A percentile compares a stretch with the other conserved stretches of the same genome.
phyloP scores from a whole-genome alignment of 2,329 filamentous ascomycete species.

The Aureobasidium sp. region DNA sequence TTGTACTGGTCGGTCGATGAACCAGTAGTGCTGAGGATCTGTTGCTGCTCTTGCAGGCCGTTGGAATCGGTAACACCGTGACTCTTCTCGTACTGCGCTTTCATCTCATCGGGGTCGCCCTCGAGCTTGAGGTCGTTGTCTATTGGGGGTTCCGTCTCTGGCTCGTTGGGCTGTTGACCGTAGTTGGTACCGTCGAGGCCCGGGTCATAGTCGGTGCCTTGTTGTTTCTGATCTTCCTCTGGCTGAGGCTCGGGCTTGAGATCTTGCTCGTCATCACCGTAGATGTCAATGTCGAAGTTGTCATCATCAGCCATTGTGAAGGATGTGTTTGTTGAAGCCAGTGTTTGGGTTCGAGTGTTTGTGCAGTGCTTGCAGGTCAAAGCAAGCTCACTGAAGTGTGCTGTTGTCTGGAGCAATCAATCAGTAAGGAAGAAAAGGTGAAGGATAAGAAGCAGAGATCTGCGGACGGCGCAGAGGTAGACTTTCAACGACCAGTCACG shows the following conservation, averaged over 20 bases:
- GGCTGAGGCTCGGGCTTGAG: constrained; percentile 13
- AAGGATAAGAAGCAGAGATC: not conserved
- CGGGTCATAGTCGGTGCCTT: constrained; percentile 20
- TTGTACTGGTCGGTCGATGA: constrained; percentile 30
- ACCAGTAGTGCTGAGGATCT: constrained; percentile 31
- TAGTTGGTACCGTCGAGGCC: constrained; percentile 23
- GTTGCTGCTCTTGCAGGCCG: constrained; percentile 15
- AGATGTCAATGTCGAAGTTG: constrained; percentile 64
- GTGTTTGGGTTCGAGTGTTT: not conserved
- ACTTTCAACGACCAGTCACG: constrained; percentile 5
- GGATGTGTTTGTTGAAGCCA: not conserved
- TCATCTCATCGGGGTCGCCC: constrained; percentile 14
- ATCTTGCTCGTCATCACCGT: constrained; percentile 47
- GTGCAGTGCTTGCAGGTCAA: not conserved
- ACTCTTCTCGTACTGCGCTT: constrained; percentile 5
- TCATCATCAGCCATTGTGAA: constrained; percentile 47
- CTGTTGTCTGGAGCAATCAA: not conserved
- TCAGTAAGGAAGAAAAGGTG: not conserved
- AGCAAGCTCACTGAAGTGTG: not conserved
- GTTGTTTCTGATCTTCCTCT: constrained; percentile 20
- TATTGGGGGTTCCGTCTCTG: constrained; percentile 15
- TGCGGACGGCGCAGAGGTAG: not conserved
- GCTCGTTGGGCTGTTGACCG: constrained; percentile 18
- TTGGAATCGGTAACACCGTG: not conserved
- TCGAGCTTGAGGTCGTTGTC: not conserved